Evolutionary conservation across 1,139 yeast genomes (phyloP).

Genomic region (Nakaseomyces kungkrabaensis): DNA sequence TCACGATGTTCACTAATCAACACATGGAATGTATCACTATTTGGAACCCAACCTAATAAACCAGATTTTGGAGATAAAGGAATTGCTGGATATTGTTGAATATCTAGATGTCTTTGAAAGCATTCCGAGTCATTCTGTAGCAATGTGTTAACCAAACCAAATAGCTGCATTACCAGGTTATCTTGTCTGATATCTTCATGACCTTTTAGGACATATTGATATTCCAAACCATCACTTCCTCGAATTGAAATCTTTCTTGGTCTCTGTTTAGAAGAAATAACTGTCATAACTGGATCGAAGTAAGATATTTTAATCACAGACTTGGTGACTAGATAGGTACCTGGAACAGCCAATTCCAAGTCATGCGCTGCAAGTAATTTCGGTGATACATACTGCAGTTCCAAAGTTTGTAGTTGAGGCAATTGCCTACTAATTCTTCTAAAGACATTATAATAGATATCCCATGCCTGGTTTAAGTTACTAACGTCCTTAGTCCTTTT

Average conservation of each 20-base stretch:
- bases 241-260: slow-evolving; percentile 73
- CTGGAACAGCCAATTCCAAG: slow-evolving; percentile 86
- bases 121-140: slow-evolving; percentile 88
- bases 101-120: slow-evolving; percentile 89
- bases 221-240: slow-evolving; percentile 89
- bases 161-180: slow-evolving; percentile 93
- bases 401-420: slow-evolving; percentile 78
- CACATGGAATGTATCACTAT: slow-evolving; percentile 93
- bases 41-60: slow-evolving; percentile 92
- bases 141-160: slow-evolving; percentile 88
- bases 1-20: slow-evolving; percentile 89
- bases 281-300: slow-evolving; percentile 76
- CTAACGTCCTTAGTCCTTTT: slow-evolving; percentile 79
- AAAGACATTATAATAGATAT: slow-evolving; percentile 87
- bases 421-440: slow-evolving; percentile 81
- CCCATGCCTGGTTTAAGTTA: slow-evolving; percentile 95
- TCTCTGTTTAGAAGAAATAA: slow-evolving; percentile 89
- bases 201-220: slow-evolving; percentile 76
- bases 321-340: slow-evolving; percentile 81
- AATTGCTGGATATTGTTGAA: slow-evolving; percentile 84
- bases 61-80: slow-evolving; percentile 97
- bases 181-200: slow-evolving; percentile 98
- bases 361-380: slow-evolving; percentile 69
- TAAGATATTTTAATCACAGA: slow-evolving; percentile 61
- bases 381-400: slow-evolving; percentile 89